Evolutionary conservation across 257 asterid species (phyloP).

Genomic region (Solanum tarijense): DNA sequence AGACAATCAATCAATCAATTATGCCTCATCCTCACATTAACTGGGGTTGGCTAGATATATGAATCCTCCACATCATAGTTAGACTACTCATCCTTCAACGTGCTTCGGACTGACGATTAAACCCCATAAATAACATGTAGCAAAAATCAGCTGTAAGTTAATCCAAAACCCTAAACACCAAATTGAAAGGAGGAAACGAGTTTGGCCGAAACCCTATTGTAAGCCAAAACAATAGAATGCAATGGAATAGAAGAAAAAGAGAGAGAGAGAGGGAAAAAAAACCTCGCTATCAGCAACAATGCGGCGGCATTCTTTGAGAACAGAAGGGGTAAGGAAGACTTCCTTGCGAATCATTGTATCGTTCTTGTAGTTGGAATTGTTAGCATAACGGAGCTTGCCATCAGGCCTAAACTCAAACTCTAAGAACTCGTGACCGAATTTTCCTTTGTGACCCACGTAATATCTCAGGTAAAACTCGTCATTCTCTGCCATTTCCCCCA

Average conservation of each 20-base stretch:
- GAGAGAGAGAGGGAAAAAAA: not conserved
- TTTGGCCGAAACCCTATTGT: not conserved
- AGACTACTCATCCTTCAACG: not conserved
- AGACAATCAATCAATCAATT: not conserved
- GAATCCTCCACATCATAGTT: not conserved
- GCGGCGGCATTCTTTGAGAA: constrained; percentile 94
- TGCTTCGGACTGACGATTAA: not conserved
- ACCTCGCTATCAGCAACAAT: constrained; percentile 83
- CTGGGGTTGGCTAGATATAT: not conserved
- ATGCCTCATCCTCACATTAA: not conserved
- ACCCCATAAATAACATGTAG: not conserved
- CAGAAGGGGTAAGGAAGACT: constrained; percentile 79
- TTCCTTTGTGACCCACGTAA: constrained; percentile 93
- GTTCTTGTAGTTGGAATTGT: constrained; percentile 94
- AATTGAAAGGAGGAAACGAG: not conserved
- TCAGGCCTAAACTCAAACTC: constrained; percentile 94
- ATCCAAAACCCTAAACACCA: not conserved
- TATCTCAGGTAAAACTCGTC: constrained; percentile 86
- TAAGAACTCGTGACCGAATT: constrained; percentile 88
- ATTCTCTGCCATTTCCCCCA: constrained; percentile 44
- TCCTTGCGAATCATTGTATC: constrained; percentile 98
- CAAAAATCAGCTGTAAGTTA: not conserved
- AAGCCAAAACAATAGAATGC: not conserved
- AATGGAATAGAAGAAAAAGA: not conserved
- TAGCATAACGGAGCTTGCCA: constrained; percentile 94